Percentiles rank a stretch among this genome's conserved stretches.
These are phyloP conservation scores for Fusarium secorum DNA, from an alignment of 2,329 filamentous ascomycete genomes.

Conservation along the genomic window DNA sequence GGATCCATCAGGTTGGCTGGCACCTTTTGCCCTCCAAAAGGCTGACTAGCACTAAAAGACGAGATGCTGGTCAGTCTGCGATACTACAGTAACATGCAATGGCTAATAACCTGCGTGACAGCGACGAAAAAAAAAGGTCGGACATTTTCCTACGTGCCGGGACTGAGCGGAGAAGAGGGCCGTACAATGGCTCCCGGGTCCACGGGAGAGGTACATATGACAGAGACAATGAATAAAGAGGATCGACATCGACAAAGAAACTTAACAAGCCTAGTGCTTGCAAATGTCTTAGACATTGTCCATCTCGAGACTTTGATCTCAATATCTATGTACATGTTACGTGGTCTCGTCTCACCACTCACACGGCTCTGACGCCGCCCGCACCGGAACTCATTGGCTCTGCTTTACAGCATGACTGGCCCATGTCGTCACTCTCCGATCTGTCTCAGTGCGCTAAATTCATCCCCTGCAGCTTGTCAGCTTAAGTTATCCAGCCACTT, in stretches of 20 bases:
- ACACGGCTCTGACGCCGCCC: slow-evolving; percentile 10
- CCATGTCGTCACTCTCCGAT: slow-evolving; percentile 26
- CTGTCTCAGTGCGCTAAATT: slow-evolving; percentile 12
- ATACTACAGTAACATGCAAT: slow-evolving; percentile 21
- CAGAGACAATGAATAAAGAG: slow-evolving; percentile 8
- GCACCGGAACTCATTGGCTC: slow-evolving; percentile 12
- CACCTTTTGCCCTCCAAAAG: neutral
- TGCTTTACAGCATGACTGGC: slow-evolving; percentile 11
- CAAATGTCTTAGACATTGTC: slow-evolving; percentile 22
- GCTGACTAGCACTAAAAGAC: neutral
- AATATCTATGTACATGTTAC: neutral
- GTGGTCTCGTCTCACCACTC: neutral
- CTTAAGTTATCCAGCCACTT: slow-evolving; percentile 24
- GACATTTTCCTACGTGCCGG: slow-evolving; percentile 27
- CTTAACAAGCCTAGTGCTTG: neutral
- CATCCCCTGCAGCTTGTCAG: slow-evolving; percentile 29
- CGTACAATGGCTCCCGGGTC: slow-evolving; percentile 17
- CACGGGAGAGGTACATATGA: slow-evolving; percentile 26
- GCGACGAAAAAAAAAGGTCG: slow-evolving; percentile 19
- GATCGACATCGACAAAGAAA: slow-evolving; percentile 15
- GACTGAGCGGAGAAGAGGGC: slow-evolving; percentile 3
- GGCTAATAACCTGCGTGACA: neutral
- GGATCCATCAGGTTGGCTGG: neutral
- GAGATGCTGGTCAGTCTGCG: slow-evolving; percentile 20
- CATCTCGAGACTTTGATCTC: neutral